Conservation (phyloP, 257 asterid species). For the Solanum bulbocastanum region DNA sequence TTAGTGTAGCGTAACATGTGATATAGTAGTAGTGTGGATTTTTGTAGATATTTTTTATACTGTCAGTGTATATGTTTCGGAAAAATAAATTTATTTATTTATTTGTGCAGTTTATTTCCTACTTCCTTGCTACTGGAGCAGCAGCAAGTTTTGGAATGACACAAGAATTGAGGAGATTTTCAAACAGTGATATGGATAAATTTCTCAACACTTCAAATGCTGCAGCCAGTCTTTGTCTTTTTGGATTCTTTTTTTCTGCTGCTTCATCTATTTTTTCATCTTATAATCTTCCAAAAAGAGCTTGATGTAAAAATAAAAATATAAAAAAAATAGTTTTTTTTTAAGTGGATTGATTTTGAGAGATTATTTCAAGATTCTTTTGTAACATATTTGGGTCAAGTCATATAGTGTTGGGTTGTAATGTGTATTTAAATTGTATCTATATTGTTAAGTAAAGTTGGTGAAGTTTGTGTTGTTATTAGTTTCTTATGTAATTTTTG, state of each 20-base stretch:
- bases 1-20: background rate
- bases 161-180: constrained; percentile 4
- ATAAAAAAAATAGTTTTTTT: background rate
- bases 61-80: background rate
- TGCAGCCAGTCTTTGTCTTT: constrained; percentile 37
- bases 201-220: constrained; percentile 23
- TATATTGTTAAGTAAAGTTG: background rate
- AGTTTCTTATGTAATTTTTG: background rate
- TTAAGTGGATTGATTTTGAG: background rate
- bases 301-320: background rate
- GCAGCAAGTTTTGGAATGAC: constrained; percentile 42
- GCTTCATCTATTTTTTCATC: constrained; percentile 38
- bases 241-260: constrained; percentile 23
- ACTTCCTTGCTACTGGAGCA: constrained; percentile 23
- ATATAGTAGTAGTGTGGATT: background rate
- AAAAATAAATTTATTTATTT: background rate
- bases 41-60: background rate
- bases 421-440: background rate
- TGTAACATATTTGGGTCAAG: background rate
- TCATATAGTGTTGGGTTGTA: background rate
- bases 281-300: constrained; percentile 36
- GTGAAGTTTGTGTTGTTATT: background rate
- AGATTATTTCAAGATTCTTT: background rate
- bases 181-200: background rate
- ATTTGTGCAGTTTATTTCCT: constrained; percentile 20